These are phyloP conservation scores for Saccharomycopsis javanensis DNA, from an alignment of 805 yeast species.

Conservation along the genomic window DNA sequence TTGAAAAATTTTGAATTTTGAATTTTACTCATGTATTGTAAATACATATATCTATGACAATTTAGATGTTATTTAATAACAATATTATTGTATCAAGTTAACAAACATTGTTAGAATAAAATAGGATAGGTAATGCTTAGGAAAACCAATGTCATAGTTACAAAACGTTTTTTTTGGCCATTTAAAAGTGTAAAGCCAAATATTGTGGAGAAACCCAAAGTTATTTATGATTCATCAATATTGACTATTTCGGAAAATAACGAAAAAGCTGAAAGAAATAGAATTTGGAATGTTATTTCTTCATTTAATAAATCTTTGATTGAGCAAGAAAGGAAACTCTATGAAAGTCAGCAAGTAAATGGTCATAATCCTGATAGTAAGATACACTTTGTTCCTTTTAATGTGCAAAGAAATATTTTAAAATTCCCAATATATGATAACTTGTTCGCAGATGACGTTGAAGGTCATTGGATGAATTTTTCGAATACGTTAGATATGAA, in stretches of 20 bases:
- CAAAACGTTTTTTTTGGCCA: neutral
- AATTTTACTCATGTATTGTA: too few species aligned
- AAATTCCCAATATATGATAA: neutral
- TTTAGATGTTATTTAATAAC: too few species aligned
- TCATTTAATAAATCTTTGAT: neutral
- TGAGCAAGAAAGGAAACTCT: neutral
- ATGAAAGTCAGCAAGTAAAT: neutral
- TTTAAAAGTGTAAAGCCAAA: neutral
- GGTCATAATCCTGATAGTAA: neutral
- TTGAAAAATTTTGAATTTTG: neutral
- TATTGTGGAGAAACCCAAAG: neutral
- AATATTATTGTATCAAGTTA: too few species aligned
- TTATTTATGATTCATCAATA: neutral
- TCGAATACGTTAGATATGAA: neutral
- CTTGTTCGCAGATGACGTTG: neutral
- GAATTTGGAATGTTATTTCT: neutral
- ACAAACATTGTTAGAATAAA: too few species aligned
- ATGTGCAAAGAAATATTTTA: neutral
- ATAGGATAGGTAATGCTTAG: neutral
- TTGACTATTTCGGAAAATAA: neutral
- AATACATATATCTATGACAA: too few species aligned
- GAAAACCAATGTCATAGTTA: neutral
- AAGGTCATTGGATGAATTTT: neutral
- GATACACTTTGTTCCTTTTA: neutral
- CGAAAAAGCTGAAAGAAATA: neutral